phyloP scores from a whole-genome alignment of 2,329 filamentous ascomycete genomes.

The Fusarium penzigii region DNA sequence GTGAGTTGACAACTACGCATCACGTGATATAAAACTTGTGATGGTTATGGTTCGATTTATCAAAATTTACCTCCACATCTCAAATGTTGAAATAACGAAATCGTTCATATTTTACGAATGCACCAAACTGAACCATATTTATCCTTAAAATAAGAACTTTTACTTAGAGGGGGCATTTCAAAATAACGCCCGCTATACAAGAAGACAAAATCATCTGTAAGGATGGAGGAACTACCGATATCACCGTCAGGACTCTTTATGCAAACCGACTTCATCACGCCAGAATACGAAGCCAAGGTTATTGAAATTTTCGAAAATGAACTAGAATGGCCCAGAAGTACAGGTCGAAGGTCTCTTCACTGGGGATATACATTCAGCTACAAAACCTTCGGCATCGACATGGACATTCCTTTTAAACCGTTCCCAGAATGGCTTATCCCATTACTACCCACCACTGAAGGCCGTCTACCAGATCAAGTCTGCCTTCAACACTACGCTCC shows the following conservation, averaged over 20 bases:
- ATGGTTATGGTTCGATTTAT: no score
- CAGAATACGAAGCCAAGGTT: conserved; percentile 46
- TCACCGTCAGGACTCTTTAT: conserved; percentile 42
- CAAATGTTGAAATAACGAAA: no score
- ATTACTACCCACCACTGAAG: conserved; percentile 46
- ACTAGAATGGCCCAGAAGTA: conserved; percentile 47
- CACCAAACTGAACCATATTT: no score
- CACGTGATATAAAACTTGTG: no score
- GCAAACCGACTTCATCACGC: conserved; percentile 48
- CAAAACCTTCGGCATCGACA: conserved; percentile 57
- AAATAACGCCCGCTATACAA: no score
- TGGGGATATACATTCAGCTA: conserved; percentile 61
- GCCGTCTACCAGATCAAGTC: conserved; percentile 54
- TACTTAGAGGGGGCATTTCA: no score
- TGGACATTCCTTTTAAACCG: conserved; percentile 47
- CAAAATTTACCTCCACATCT: no score
- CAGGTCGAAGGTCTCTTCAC: conserved; percentile 51
- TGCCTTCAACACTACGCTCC: conserved; percentile 63
- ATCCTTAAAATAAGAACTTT: no score
- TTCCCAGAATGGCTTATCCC: conserved; percentile 54
- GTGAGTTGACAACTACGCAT: no score
- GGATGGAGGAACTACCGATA: conserved; percentile 28
- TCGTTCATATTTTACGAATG: no score
- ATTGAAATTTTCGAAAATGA: conserved; percentile 44
- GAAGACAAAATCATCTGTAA: neutral